These are phyloP conservation scores for Fusarium falciforme DNA, from an alignment of 2,329 filamentous ascomycete species.

Conservation along the genomic window DNA sequence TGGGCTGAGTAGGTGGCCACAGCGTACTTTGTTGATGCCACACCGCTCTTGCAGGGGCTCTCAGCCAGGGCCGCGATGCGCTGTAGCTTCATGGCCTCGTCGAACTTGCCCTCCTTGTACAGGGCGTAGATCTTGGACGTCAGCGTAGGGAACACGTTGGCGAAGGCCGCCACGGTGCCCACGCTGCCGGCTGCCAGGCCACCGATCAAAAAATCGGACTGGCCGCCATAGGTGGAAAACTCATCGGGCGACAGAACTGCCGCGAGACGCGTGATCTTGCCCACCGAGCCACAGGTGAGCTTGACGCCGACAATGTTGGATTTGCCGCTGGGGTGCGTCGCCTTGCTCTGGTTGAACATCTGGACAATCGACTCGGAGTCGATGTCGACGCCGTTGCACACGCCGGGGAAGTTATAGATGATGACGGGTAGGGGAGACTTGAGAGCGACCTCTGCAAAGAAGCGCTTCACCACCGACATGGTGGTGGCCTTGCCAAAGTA, in stretches of 20 bases:
- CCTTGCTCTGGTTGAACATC: constrained; percentile 39
- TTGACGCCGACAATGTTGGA: constrained; percentile 77
- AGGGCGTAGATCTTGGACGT: constrained; percentile 69
- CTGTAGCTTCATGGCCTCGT: constrained; percentile 71
- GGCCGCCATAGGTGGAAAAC: constrained; percentile 78
- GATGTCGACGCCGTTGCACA: constrained; percentile 75
- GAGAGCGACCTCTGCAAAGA: constrained; percentile 68
- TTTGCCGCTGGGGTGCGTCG: constrained; percentile 29
- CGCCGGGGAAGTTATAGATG: constrained; percentile 76
- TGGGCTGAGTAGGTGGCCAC: constrained; percentile 69
- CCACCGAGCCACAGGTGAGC: constrained; percentile 77
- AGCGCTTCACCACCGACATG: constrained; percentile 66
- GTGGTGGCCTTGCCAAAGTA: constrained; percentile 75
- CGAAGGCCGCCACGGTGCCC: constrained; percentile 72
- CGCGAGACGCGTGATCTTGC: constrained; percentile 74
- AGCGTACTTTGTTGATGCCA: constrained; percentile 76
- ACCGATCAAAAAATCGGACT: constrained; percentile 77
- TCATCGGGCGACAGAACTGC: constrained; percentile 60
- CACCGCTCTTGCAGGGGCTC: constrained; percentile 72
- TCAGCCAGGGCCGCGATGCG: constrained; percentile 73
- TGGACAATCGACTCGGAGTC: constrained; percentile 69
- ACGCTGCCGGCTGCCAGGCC: constrained; percentile 68
- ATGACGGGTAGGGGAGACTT: constrained; percentile 67
- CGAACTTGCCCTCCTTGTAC: constrained; percentile 66
- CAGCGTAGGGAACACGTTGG: constrained; percentile 69